Percentiles rank a stretch among this genome's conserved stretches.
These are phyloP conservation scores for Fusarium coicis DNA, from an alignment of 2,329 filamentous ascomycete species.

Conservation along the genomic window DNA sequence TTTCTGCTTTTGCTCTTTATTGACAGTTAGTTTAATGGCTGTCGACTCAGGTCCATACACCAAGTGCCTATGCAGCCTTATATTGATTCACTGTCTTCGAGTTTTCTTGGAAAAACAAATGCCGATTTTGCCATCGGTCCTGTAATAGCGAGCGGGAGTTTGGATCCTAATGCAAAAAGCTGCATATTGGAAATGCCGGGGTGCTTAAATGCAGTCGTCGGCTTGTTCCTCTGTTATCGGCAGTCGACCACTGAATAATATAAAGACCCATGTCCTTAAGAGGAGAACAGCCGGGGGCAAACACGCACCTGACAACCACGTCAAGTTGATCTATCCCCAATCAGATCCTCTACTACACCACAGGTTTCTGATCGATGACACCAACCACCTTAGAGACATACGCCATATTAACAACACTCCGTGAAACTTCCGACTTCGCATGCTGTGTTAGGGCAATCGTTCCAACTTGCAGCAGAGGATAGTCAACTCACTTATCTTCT, in stretches of 20 bases:
- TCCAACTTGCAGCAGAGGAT: background rate
- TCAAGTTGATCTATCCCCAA: slow-evolving; percentile 18
- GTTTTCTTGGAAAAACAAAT: background rate
- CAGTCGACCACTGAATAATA: slow-evolving; percentile 2
- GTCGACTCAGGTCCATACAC: background rate
- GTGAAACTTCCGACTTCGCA: background rate
- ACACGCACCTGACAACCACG: slow-evolving; percentile 13
- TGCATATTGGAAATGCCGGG: background rate
- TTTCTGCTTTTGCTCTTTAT: background rate
- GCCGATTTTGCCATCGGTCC: too few species aligned
- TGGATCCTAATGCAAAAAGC: background rate
- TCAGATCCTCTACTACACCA: slow-evolving; percentile 2
- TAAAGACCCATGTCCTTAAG: slow-evolving; percentile 18
- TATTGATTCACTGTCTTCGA: background rate
- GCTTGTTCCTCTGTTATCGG: slow-evolving; percentile 1
- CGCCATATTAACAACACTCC: background rate
- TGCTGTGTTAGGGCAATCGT: background rate
- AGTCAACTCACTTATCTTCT: background rate
- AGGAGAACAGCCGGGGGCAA: background rate
- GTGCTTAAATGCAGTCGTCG: background rate
- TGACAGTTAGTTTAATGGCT: background rate
- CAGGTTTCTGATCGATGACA: background rate
- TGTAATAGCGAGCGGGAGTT: background rate
- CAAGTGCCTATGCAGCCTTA: background rate
- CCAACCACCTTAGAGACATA: slow-evolving; percentile 1